A percentile compares a stretch with the other conserved stretches of the same genome.
phyloP scores from a whole-genome alignment of 495 filamentous ascomycete genomes.

The Pseudomonodictys pantanalensis region DNA sequence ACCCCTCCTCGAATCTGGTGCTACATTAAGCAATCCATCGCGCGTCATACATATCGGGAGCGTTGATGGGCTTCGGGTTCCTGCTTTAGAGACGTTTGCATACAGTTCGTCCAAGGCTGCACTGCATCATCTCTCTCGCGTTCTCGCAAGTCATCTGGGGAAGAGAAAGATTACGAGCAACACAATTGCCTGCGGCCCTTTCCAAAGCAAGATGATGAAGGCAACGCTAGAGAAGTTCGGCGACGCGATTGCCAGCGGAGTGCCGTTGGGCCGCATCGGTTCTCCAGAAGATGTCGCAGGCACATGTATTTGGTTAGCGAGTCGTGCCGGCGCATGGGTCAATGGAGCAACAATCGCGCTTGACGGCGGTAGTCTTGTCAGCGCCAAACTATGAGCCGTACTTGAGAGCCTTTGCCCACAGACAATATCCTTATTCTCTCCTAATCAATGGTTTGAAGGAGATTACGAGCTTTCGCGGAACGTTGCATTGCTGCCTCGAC shows the following conservation, averaged over 20 bases:
- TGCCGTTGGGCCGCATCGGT: conserved; percentile 72
- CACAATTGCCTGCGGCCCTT: conserved; percentile 74
- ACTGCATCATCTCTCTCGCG: conserved; percentile 67
- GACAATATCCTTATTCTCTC: too few species aligned
- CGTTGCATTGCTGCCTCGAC: too few species aligned
- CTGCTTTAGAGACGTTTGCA: conserved; percentile 69
- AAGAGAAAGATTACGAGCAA: conserved; percentile 70
- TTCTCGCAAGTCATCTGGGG: conserved; percentile 68
- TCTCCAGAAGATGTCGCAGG: conserved; percentile 71
- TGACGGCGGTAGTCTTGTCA: conserved; percentile 63
- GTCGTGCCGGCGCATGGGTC: conserved; percentile 67
- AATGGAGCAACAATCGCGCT: conserved; percentile 74
- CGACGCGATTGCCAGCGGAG: conserved; percentile 59
- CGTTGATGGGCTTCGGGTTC: conserved; percentile 65
- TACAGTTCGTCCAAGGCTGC: conserved; percentile 76
- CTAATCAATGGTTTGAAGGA: too few species aligned
- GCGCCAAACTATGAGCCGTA: conserved; percentile 55
- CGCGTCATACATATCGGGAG: conserved; percentile 76
- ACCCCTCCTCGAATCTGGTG: conserved; percentile 62
- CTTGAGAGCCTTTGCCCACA: too few species aligned
- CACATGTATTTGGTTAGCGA: conserved; percentile 69
- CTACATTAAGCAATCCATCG: conserved; percentile 50
- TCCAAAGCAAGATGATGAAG: conserved; percentile 82
- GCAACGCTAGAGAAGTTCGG: conserved; percentile 60
- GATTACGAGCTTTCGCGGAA: too few species aligned